Base-by-base conservation (phyloP, 129 eudicot species). In the Escallonia rubra region DNA sequence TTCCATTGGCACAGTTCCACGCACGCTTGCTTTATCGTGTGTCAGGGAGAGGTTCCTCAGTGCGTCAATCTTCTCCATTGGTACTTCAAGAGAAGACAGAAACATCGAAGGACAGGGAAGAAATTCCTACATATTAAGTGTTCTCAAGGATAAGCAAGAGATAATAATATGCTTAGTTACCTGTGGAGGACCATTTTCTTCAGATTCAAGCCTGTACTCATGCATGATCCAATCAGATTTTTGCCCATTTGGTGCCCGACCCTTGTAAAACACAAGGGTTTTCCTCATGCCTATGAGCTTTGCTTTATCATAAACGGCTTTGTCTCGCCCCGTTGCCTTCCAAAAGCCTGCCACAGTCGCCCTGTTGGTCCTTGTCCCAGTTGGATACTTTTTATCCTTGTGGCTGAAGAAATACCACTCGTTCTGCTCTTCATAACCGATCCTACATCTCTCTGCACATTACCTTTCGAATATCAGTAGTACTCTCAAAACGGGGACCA, bases 191-290 rank as follows among this genome's bases (percentile, higher is more conserved):
- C 78, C 90, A 76, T 87, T 87, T 53, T 83, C 88, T 9, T 91
- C 92, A 23, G 95, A 75, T 77, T 90, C 97, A 14, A 91, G 97
- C 56, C 97, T 80, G 72, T 87, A 91, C 53, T 91, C 97, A 53
- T 91, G 97, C 96, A 91, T 91, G 74, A 91, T 91, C 97, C 97
- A 91, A 47, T 91, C 97, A 15, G 90, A 76, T 79, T 91, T 91
- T 67, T 87, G 92, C 2, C 97, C 97, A 60, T 91, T 87, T 55
- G 97, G 97, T 12, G 97, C 97, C 60, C 97, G 77, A 9, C 97
- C 97, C 83, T 87, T 87, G 86, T 91, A 91, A 67, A 91, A 91
- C 10, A 91, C 97, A 5, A 91, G 96, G 76, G 97, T 91, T 77
- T 91, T 91, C 80, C 97, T 87, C 97, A 91, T 87, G 10, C 97